These are phyloP conservation scores for Capsaspora owczarzaki DNA, from an alignment of 78 protist species.

Conservation along the genomic window DNA sequence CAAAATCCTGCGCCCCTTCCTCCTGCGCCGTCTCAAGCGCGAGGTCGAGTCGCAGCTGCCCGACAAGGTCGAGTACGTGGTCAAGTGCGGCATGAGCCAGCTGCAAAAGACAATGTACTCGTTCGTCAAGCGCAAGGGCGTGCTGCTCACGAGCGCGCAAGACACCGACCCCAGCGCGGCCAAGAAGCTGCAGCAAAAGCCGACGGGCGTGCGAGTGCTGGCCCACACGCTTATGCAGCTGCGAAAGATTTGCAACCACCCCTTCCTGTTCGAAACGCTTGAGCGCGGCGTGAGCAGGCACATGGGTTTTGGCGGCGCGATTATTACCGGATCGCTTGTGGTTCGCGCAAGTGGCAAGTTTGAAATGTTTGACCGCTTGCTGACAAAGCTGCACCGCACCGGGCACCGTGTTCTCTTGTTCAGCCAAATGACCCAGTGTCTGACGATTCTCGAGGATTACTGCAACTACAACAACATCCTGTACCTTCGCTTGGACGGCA, in stretches of 20 bases:
- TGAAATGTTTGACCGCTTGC: conserved; percentile 68
- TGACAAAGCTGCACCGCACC: conserved; percentile 52
- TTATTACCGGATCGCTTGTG: conserved; percentile 10
- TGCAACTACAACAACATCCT: conserved; percentile 12
- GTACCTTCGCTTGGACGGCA: conserved; percentile 58
- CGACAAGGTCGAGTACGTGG: conserved; percentile 70
- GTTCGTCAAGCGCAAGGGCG: background rate
- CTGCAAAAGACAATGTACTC: conserved; percentile 41
- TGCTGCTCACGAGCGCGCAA: background rate
- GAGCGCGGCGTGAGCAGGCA: background rate
- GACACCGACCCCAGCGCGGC: background rate
- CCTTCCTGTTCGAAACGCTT: conserved; percentile 73
- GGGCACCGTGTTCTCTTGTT: conserved; percentile 70
- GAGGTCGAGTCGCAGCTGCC: conserved; percentile 84
- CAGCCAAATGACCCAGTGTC: conserved; percentile 59
- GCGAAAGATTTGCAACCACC: conserved; percentile 92
- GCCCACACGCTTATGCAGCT: conserved; percentile 86
- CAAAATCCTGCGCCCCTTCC: conserved; percentile 68
- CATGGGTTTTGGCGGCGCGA: background rate
- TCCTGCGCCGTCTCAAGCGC: conserved; percentile 75
- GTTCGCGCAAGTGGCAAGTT: conserved; percentile 71
- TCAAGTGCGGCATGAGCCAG: conserved; percentile 54
- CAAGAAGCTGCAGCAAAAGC: background rate
- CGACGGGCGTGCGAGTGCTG: background rate
- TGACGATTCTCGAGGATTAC: conserved; percentile 71